These are phyloP conservation scores for Thuidium tamariscinum DNA, from an alignment of 225 moss, liverwort and hornwort species.

Conservation along the genomic window DNA sequence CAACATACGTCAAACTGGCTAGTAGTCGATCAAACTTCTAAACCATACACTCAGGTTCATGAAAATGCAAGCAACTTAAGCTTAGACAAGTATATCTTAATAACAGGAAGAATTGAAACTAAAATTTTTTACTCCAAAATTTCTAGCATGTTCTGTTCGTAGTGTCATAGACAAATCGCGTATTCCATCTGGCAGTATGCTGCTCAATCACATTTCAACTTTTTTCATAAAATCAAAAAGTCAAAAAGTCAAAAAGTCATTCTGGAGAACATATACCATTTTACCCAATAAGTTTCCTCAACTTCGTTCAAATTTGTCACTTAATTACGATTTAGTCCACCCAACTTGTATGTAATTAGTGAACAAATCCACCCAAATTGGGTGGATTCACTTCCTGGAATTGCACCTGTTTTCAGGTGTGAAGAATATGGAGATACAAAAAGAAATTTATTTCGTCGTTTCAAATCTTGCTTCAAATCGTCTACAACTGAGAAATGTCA, in stretches of 20 bases:
- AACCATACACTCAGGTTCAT: background rate
- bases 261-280: background rate
- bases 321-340: no score
- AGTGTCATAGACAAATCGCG: background rate
- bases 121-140: background rate
- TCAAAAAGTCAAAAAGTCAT: background rate
- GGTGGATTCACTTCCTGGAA: no score
- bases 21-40: background rate
- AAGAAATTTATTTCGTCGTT: background rate
- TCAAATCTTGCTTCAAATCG: background rate
- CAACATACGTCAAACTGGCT: background rate
- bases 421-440: background rate
- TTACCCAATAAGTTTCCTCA: background rate
- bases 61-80: background rate
- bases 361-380: no score
- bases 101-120: background rate
- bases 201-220: background rate
- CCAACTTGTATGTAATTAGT: no score
- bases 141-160: background rate
- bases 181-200: accelerated
- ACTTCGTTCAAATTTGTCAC: no score
- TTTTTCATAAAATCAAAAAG: background rate
- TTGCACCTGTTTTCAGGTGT: no score
- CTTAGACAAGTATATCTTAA: background rate
- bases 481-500: no score